Conservation (phyloP, 2,329 filamentous ascomycete genomes). For the Pyrenophora seminiperda region DNA sequence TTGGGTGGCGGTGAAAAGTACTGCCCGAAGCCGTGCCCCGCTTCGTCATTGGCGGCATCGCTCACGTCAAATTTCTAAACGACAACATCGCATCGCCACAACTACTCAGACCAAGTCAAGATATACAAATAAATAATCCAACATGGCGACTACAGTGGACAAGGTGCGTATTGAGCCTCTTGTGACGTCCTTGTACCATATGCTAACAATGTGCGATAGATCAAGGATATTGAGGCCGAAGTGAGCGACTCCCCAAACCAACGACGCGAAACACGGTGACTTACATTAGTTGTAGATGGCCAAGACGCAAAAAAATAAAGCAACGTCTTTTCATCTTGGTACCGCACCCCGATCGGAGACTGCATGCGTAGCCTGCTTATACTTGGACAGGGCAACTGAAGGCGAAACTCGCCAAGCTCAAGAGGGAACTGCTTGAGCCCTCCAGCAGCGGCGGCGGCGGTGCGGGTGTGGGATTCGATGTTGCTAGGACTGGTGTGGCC, state of each 20-base stretch:
- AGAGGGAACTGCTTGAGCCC: constrained; percentile 91
- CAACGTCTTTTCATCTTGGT: constrained; percentile 89
- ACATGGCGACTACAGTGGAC: constrained; percentile 95
- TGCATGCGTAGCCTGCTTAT: constrained; percentile 29
- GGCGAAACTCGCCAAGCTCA: constrained; percentile 96
- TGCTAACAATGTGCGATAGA: constrained; percentile 60
- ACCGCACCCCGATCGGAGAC: constrained; percentile 13
- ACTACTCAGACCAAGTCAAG: constrained; percentile 9
- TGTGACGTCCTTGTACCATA: constrained; percentile 33
- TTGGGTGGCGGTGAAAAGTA: constrained; percentile 19
- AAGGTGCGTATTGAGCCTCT: constrained; percentile 66
- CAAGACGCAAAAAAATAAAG: constrained; percentile 96
- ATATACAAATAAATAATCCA: constrained; percentile 46
- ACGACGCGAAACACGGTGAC: constrained; percentile 20
- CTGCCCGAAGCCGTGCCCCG: constrained; percentile 24
- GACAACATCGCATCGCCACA: constrained; percentile 12
- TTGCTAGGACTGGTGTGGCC: constrained; percentile 94
- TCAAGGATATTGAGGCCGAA: constrained; percentile 96
- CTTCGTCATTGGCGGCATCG: constrained; percentile 33
- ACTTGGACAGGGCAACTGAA: constrained; percentile 74
- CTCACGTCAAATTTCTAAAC: constrained; percentile 41
- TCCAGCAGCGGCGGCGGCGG: constrained; percentile 80
- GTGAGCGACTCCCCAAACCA: constrained; percentile 57
- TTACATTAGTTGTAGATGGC: constrained; percentile 70
- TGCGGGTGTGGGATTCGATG: constrained; percentile 84